These are phyloP conservation scores for Globisporangium rhizosaccharum DNA, from an alignment of 352 stramenopile genomes.

Conservation along the genomic window DNA sequence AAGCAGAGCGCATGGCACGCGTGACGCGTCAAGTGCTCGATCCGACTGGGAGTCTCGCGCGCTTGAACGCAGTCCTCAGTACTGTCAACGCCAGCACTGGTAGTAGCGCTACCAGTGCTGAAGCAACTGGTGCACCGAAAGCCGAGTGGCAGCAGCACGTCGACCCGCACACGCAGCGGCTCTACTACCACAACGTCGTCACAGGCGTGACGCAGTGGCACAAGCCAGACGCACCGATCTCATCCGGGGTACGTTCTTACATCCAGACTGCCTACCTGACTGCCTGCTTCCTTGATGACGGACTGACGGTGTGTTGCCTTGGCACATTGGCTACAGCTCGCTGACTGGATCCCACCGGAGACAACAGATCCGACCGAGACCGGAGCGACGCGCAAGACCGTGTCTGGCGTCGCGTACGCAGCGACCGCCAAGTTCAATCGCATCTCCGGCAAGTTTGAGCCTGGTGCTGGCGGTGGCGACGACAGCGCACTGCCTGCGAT, in stretches of 20 bases:
- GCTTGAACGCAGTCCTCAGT: conserved; percentile 68
- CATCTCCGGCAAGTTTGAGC: conserved; percentile 67
- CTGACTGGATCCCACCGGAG: conserved; percentile 72
- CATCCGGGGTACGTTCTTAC: conserved; percentile 52
- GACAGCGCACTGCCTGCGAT: conserved; percentile 61
- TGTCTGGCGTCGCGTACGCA: conserved; percentile 64
- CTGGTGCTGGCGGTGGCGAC: conserved; percentile 44
- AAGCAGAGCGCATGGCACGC: conserved; percentile 39
- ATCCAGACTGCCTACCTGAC: not conserved
- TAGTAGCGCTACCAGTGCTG: not conserved
- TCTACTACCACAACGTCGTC: conserved; percentile 82
- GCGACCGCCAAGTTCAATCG: conserved; percentile 75
- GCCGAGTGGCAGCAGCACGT: conserved; percentile 82
- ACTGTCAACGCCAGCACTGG: conserved; percentile 33
- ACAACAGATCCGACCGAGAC: conserved; percentile 18
- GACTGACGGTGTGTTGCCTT: not conserved
- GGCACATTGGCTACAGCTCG: conserved; percentile 31
- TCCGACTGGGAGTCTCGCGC: conserved; percentile 57
- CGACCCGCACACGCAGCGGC: conserved; percentile 71
- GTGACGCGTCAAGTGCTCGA: conserved; percentile 65
- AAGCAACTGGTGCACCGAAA: conserved; percentile 14
- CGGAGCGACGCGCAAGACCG: conserved; percentile 21
- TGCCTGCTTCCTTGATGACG: not conserved
- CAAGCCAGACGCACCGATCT: conserved; percentile 58
- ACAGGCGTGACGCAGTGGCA: conserved; percentile 79